These are phyloP conservation scores for Stygiomarasmius scandens DNA, from an alignment of 1,284 basidiomycete genomes.

Conservation along the genomic window DNA sequence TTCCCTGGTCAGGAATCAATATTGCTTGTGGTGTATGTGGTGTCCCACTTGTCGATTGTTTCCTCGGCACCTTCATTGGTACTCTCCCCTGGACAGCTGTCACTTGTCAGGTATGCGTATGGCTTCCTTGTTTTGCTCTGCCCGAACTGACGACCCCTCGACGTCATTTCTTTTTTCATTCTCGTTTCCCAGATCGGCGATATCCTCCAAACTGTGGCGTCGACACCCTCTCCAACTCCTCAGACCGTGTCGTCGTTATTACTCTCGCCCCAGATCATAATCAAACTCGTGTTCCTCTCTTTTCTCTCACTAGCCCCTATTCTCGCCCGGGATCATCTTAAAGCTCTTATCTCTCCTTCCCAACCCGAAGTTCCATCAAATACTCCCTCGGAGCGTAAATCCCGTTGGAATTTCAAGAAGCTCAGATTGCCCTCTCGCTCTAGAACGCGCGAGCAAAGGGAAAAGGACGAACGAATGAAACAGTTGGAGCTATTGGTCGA, in stretches of 20 bases:
- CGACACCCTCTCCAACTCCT: slow-evolving; percentile 64
- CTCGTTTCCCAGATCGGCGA: slow-evolving; percentile 71
- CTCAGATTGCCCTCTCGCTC: slow-evolving; percentile 46
- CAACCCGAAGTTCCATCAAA: slow-evolving; percentile 1
- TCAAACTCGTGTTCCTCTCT: slow-evolving; percentile 74
- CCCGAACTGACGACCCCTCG: neutral
- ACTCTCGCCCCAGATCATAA: slow-evolving; percentile 68
- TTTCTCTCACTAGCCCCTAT: slow-evolving; percentile 80
- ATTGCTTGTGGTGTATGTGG: slow-evolving; percentile 90
- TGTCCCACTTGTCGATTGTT: slow-evolving; percentile 74
- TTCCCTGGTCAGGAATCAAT: slow-evolving; percentile 94
- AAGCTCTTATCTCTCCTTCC: slow-evolving; percentile 10
- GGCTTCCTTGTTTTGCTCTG: slow-evolving; percentile 4
- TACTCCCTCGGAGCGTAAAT: neutral
- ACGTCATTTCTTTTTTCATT: slow-evolving; percentile 2
- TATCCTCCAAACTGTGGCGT: slow-evolving; percentile 77
- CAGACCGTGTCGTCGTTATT: slow-evolving; percentile 74
- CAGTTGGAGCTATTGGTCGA: slow-evolving; percentile 45
- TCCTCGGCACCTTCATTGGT: slow-evolving; percentile 81
- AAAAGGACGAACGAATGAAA: slow-evolving; percentile 40
- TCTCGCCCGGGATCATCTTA: slow-evolving; percentile 39
- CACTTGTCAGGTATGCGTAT: slow-evolving; percentile 75
- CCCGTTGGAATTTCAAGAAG: slow-evolving; percentile 30
- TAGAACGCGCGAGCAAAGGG: slow-evolving; percentile 41
- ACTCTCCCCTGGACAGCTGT: slow-evolving; percentile 82